Percentiles rank a stretch among this genome's conserved stretches.
Evolutionary conservation across 2,329 filamentous ascomycete species (phyloP).

Genomic region (Mariannaea elegans): DNA sequence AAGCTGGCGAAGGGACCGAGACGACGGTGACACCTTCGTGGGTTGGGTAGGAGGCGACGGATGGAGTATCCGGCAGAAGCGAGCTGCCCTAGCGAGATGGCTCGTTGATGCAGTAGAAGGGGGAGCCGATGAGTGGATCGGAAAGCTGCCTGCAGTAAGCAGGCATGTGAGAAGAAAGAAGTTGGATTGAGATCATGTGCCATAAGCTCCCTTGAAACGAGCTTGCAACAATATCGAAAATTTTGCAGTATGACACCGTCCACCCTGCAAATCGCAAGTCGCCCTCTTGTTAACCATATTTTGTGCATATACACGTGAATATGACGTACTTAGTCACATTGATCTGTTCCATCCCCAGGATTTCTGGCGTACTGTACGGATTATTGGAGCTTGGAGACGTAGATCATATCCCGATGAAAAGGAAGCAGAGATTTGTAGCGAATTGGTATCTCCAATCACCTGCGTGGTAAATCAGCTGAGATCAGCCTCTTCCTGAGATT

Average conservation of each 20-base stretch:
- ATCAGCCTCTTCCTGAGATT: not conserved
- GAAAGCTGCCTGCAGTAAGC: conserved; percentile 11
- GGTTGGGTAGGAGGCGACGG: conserved; percentile 5
- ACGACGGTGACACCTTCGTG: not conserved
- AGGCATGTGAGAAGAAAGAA: not conserved
- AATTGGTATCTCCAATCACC: not conserved
- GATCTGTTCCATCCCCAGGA: not conserved
- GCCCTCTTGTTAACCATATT: not conserved
- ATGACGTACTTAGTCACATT: not conserved
- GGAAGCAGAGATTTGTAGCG: not conserved
- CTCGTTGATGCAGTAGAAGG: conserved; percentile 9
- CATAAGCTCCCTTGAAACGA: no score
- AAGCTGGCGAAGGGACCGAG: conserved; percentile 5
- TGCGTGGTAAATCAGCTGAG: not conserved
- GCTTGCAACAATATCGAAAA: no score
- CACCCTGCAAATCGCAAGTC: no score
- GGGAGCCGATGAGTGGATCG: conserved; percentile 6
- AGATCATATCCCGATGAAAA: not conserved
- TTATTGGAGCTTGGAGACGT: no score
- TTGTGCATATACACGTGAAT: not conserved
- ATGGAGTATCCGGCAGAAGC: conserved; percentile 1
- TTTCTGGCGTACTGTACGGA: not conserved
- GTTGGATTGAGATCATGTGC: no score
- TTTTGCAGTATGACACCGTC: no score
- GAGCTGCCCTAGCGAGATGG: conserved; percentile 10